Percentiles rank a stretch among this genome's conserved stretches.
phyloP scores from a whole-genome alignment of 441 rosid species.

The Erodium chrysanthum region DNA sequence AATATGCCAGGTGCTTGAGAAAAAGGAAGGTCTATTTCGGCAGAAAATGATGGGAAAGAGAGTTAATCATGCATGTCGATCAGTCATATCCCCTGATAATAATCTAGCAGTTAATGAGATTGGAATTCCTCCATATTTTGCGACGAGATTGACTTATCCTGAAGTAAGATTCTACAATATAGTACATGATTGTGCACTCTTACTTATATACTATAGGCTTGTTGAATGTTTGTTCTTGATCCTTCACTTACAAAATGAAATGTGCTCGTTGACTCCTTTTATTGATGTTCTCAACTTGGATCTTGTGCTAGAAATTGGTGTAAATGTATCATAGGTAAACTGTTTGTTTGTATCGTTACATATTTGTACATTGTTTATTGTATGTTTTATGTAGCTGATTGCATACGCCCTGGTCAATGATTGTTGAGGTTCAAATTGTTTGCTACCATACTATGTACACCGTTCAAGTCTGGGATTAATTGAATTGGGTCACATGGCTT shows the following conservation, averaged over 20 bases:
- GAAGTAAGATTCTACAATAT: conserved; percentile 44
- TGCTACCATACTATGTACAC: background rate
- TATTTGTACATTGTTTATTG: background rate
- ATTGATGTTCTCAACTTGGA: background rate
- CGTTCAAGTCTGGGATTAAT: too few relatives aligned
- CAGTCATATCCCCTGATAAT: conserved; percentile 99
- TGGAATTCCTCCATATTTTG: conserved; percentile 95
- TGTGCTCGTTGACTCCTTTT: background rate
- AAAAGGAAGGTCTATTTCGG: conserved; percentile 92
- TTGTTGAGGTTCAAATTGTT: background rate
- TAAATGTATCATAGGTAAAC: background rate
- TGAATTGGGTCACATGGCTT: too few relatives aligned
- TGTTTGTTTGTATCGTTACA: background rate
- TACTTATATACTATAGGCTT: conserved; percentile 3
- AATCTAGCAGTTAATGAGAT: conserved; percentile 93
- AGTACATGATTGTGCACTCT: conserved; percentile 2
- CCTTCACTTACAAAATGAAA: background rate
- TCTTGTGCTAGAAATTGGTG: background rate
- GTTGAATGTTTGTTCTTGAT: background rate
- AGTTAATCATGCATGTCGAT: conserved; percentile 93
- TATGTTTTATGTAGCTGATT: background rate
- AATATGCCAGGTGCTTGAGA: conserved; percentile 89
- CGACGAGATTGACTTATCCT: conserved; percentile 82
- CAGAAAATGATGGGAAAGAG: conserved; percentile 99
- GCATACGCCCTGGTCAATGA: background rate